Conservation (phyloP, 495 filamentous ascomycete genomes). For the Trichocladium uniseriatum region DNA sequence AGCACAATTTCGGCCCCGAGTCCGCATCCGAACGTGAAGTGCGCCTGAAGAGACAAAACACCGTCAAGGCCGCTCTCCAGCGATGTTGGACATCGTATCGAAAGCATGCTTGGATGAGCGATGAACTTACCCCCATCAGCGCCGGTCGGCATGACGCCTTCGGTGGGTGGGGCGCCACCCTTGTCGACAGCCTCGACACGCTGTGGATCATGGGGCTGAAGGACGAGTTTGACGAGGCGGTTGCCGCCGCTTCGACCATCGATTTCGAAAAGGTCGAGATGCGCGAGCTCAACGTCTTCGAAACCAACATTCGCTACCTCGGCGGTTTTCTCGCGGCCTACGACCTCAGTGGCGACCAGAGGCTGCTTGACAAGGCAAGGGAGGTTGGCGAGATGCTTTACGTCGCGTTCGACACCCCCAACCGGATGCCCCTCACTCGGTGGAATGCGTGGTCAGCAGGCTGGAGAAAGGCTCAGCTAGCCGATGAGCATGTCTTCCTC, state of each 20-base stretch:
- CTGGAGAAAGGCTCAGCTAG: conserved; percentile 24
- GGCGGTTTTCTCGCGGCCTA: conserved; percentile 69
- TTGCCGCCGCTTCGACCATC: conserved; percentile 63
- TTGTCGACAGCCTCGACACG: conserved; percentile 85
- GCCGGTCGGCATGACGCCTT: conserved; percentile 58
- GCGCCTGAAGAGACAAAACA: conserved; percentile 31
- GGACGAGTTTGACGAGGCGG: conserved; percentile 84
- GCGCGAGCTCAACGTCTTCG: conserved; percentile 59
- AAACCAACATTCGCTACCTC: conserved; percentile 73
- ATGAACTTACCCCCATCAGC: conserved; percentile 62
- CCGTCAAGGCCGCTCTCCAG: conserved; percentile 60
- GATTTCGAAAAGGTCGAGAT: conserved; percentile 65
- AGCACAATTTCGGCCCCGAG: conserved; percentile 37
- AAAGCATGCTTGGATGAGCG: conserved; percentile 62
- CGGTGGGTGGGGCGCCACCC: conserved; percentile 85
- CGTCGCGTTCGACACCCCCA: conserved; percentile 83
- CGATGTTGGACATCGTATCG: conserved; percentile 75
- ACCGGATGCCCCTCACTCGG: conserved; percentile 74
- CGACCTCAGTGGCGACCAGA: conserved; percentile 59
- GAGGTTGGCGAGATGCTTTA: conserved; percentile 79
- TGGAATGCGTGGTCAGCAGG: conserved; percentile 42
- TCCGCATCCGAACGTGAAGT: conserved; percentile 21
- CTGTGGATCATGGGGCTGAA: conserved; percentile 92
- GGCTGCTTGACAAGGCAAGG: conserved; percentile 67
- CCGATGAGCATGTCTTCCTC: conserved; percentile 27